Conservation (phyloP, 768 basidiomycete species). For the Leccinellum albellum region DNA sequence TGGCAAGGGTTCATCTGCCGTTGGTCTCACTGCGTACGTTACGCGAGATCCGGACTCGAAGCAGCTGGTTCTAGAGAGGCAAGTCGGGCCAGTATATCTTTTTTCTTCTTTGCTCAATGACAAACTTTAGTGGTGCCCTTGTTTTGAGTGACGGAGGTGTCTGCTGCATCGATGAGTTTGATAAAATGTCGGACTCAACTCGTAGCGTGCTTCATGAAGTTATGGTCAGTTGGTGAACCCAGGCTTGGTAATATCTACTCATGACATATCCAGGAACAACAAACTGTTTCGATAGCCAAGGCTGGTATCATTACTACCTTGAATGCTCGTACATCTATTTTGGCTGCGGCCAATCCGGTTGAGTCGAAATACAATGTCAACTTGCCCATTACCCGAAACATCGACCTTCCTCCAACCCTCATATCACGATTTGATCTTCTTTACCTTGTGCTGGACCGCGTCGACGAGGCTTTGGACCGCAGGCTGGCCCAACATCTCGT, state of each 20-base stretch:
- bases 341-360: constrained; percentile 97
- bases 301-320: constrained; percentile 98
- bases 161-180: constrained; percentile 98
- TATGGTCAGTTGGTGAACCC: constrained; percentile 57
- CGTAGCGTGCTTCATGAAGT: constrained; percentile 98
- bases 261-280: constrained; percentile 76
- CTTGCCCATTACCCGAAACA: constrained; percentile 90
- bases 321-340: constrained; percentile 96
- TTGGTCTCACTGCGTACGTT: constrained; percentile 97
- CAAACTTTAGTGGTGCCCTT: constrained; percentile 70
- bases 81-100: constrained; percentile 8
- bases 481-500: constrained; percentile 91
- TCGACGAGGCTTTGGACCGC: constrained; percentile 85
- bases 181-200: constrained; percentile 98
- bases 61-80: constrained; percentile 96
- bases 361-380: constrained; percentile 93
- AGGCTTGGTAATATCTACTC: neutral
- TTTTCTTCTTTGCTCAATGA: constrained; percentile 3
- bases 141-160: constrained; percentile 95
- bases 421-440: constrained; percentile 97
- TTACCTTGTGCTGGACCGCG: constrained; percentile 92
- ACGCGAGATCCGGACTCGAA: constrained; percentile 98
- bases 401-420: constrained; percentile 94
- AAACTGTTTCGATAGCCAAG: constrained; percentile 98
- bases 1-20: constrained; percentile 97